phyloP scores from a whole-genome alignment of 164 flowering plant genomes.

The Warburgia ugandensis region DNA sequence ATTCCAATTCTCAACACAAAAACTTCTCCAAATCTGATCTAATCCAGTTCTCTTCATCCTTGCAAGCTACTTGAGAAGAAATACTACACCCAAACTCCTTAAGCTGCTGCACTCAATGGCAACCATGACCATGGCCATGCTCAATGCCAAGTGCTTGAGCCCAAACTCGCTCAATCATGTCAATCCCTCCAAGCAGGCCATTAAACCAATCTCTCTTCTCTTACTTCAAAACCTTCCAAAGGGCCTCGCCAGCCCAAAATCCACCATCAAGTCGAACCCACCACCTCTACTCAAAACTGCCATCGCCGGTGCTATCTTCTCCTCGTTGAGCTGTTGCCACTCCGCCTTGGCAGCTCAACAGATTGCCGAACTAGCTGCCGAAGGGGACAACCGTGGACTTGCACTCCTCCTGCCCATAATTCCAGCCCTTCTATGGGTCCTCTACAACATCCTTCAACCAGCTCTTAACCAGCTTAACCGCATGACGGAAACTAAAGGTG shows the following conservation, averaged over 20 bases:
- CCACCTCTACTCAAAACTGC: slow-evolving; percentile 33
- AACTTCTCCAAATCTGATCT: too few relatives aligned
- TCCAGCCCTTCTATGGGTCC: slow-evolving; percentile 87
- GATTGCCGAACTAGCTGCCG: slow-evolving; percentile 39
- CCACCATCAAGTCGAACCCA: slow-evolving; percentile 10
- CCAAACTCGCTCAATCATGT: slow-evolving; percentile 21
- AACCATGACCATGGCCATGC: slow-evolving; percentile 39
- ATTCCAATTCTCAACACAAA: too few relatives aligned
- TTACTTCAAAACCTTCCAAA: slow-evolving; percentile 53
- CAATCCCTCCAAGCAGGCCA: slow-evolving; percentile 29
- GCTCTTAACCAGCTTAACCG: slow-evolving; percentile 75
- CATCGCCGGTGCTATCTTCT: slow-evolving; percentile 54
- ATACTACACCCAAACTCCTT: too few relatives aligned
- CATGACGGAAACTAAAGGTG: slow-evolving; percentile 53
- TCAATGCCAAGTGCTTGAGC: slow-evolving; percentile 44
- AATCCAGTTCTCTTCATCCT: too few relatives aligned
- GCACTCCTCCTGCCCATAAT: slow-evolving; percentile 67
- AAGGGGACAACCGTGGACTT: slow-evolving; percentile 74
- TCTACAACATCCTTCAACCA: slow-evolving; percentile 80
- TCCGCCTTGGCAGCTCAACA: slow-evolving; percentile 80
- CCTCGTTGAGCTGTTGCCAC: slow-evolving; percentile 46
- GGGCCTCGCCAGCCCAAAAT: slow-evolving; percentile 28
- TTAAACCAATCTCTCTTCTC: slow-evolving; percentile 40
- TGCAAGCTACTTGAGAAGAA: too few relatives aligned
- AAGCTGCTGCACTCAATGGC: too few relatives aligned